Percentiles rank a stretch among this genome's conserved stretches.
These are phyloP conservation scores for Metschnikowia cubensis DNA, from an alignment of 805 yeast species.

Conservation along the genomic window DNA sequence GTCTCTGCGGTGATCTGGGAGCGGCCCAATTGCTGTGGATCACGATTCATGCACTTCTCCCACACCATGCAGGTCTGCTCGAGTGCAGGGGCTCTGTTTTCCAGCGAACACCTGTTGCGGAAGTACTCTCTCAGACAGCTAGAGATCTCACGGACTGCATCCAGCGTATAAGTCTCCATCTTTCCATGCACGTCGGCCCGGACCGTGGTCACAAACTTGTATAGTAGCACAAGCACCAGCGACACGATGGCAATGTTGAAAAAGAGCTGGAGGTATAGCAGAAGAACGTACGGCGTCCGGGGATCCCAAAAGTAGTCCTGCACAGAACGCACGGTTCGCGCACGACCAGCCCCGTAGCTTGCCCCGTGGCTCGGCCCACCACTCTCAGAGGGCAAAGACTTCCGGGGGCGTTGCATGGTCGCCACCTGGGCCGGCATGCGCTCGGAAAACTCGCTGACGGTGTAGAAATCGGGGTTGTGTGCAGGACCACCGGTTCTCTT, in stretches of 20 bases:
- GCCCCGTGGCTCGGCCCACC: not conserved
- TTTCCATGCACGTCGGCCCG: slow-evolving; percentile 67
- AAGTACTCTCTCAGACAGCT: slow-evolving; percentile 66
- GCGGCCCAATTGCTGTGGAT: slow-evolving; percentile 63
- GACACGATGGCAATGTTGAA: slow-evolving; percentile 53
- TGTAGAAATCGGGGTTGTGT: slow-evolving; percentile 9
- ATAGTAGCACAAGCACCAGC: slow-evolving; percentile 48
- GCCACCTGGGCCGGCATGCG: not conserved
- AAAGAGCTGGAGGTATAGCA: slow-evolving; percentile 59
- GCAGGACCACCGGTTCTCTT: not conserved
- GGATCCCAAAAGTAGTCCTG: slow-evolving; percentile 32
- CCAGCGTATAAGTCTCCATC: slow-evolving; percentile 57
- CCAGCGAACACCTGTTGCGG: slow-evolving; percentile 67
- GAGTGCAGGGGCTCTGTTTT: slow-evolving; percentile 65
- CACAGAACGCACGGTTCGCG: not conserved
- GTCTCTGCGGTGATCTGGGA: slow-evolving; percentile 77
- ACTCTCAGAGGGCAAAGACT: not conserved
- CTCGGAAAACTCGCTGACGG: slow-evolving; percentile 5
- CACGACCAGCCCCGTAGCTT: not conserved
- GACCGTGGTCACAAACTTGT: slow-evolving; percentile 51
- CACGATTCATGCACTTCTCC: slow-evolving; percentile 79
- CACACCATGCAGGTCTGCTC: slow-evolving; percentile 67
- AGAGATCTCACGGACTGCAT: slow-evolving; percentile 60
- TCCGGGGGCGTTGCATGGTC: not conserved
- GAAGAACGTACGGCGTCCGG: slow-evolving; percentile 51